Evolutionary conservation across 805 yeast species (phyloP), one percentile per base, ranked within the genome.

Genomic region (Pichia deserticola): DNA sequence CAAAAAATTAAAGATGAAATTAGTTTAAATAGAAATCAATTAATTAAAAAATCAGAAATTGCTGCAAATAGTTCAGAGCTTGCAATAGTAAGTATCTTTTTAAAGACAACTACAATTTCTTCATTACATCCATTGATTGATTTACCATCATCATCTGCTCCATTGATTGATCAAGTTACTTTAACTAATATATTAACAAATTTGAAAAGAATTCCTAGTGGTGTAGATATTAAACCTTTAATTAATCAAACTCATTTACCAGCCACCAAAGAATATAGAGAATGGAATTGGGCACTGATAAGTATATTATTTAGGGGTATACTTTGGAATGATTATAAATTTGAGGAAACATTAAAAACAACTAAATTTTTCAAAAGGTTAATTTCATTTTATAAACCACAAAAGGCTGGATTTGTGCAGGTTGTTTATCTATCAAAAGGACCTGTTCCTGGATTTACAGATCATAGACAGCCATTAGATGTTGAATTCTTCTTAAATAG

Each of bases 231-330:
- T 59, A 82, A 84, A 55, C 73, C 76, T 48, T 70, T 86, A 67
- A 72, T 93, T 7, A 68, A 70, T 32, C 83, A 82, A 44, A 81
- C 96, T 0, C 81, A 75, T 54, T 89, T 93, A 1, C 65, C 89
- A 38, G 75, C 84, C 5, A 82, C 95, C 0, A 93, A 92, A 60
- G 87, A 83, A 48, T 89, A 75, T 60, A 71, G 81, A 1, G 81
- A 79, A 45, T 93, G 99, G 99, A 82, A 89, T 60, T 90, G 97
- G 96, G 78, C 75, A 29, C 69, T 82, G 1, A 70, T 93, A 0
- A 69, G 77, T 15, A 85, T 81, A 51, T 67, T 93, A n/a, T 76
- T 89, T 57, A 83, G 77, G 56, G 97, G 97, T 0, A 96, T 97
- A 0, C 66, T 93, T n/a, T 65, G 78, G 51, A 83, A 79, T 58